Evolutionary conservation across 352 stramenopile genomes (phyloP), one percentile per base, ranked within the genome.

Genomic region (Phytophthora meadii): DNA sequence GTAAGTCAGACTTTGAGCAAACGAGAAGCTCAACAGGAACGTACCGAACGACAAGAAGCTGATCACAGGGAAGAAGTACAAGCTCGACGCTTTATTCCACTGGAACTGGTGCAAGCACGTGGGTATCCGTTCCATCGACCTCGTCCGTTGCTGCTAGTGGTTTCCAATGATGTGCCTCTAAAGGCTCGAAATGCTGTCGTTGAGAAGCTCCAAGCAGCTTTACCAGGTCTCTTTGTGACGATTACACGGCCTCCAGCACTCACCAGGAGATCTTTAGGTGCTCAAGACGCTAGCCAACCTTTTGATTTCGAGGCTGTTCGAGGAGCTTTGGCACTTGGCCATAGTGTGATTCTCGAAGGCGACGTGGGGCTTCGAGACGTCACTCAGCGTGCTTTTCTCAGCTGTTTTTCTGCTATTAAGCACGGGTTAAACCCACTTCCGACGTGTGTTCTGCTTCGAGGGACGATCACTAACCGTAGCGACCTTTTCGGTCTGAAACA

Each of bases 181-280:
- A 51, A 65, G 3, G 68, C 86, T 8, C 77, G 72, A 34, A 8
- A 28, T 6, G 3, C 37, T 1, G 73, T 97, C 24, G 36, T 92
- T 5, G 51, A 75, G 0, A 68, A 79, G 3, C 36, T 94, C 0
- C 62, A 83, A 17, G 30, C 27, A 0, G 48, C 71, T 32, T 79
- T 97, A 11, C 89, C 87, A 4, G 89, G 89, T 2, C 64, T 89
- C 6, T 97, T 97, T 45, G 55, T 93, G 32, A 65, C 79, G 17
- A 70, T 97, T 32, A 88, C 88, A 27, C 83, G 72, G 17, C 61
- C 65, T 44, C 52, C 45, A 34, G 61, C 64, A 22, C 9, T 40
- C 22, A 44, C 61, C 48, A 63, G 39, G 32, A 49, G 49, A 12
- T 54, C 36, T 9, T 24, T 61, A 32, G 28, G 41, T 2, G 41